These are phyloP conservation scores for Penicillium taxi DNA, from an alignment of 495 filamentous ascomycete genomes.

Conservation along the genomic window DNA sequence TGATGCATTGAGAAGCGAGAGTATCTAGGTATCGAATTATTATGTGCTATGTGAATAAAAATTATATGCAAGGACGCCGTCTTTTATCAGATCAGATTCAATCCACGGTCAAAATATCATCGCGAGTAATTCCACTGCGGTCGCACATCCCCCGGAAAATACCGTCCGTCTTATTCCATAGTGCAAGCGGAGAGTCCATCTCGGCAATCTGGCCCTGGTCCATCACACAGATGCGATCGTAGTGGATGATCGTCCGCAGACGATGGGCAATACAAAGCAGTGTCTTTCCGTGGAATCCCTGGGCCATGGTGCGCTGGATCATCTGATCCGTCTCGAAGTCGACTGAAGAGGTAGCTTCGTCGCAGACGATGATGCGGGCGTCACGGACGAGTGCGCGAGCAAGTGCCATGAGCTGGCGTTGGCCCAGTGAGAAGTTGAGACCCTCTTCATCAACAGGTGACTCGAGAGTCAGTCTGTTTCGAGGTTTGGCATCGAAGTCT, in stretches of 20 bases:
- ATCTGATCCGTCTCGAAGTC: conserved; percentile 96
- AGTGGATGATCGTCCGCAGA: conserved; percentile 82
- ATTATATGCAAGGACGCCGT: too few relatives aligned
- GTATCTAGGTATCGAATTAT: too few relatives aligned
- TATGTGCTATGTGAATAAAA: too few relatives aligned
- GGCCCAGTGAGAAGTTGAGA: conserved; percentile 91
- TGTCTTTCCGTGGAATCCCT: conserved; percentile 81
- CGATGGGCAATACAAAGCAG: conserved; percentile 93
- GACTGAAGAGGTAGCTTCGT: conserved; percentile 87
- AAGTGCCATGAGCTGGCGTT: conserved; percentile 91
- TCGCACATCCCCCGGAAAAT: conserved; percentile 94
- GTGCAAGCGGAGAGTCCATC: conserved; percentile 61
- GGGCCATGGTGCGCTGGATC: conserved; percentile 85
- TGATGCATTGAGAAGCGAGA: too few relatives aligned
- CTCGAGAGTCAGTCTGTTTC: conserved; percentile 69
- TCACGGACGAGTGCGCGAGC: conserved; percentile 81
- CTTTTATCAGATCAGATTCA: too few relatives aligned
- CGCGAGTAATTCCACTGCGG: conserved; percentile 67
- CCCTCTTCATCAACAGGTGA: conserved; percentile 86
- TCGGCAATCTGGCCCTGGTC: conserved; percentile 80
- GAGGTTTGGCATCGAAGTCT: conserved; percentile 10
- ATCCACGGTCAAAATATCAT: conserved; percentile 44
- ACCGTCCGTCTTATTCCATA: conserved; percentile 60
- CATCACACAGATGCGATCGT: conserved; percentile 95
- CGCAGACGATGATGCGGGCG: conserved; percentile 87